Evolutionary conservation across 768 basidiomycete species (phyloP), one percentile per base, ranked within the genome.

Genomic region (Lactarius akahatsu): DNA sequence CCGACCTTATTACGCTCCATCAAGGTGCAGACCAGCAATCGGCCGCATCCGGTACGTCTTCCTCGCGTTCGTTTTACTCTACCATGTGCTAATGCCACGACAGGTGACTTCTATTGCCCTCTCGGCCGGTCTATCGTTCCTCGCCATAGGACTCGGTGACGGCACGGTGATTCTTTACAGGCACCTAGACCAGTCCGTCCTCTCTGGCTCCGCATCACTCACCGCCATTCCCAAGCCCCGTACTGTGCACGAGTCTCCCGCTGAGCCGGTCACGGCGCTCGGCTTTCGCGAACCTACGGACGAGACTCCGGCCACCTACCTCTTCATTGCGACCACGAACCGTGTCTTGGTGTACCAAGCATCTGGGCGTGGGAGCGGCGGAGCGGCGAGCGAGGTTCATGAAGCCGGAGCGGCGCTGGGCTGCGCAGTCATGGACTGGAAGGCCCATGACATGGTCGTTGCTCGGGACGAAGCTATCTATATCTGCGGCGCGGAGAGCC

Each of bases 401-500:
- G 95, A 98, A 70, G 83, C 91, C 18, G 96, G 97, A 0, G 86
- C 86, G 47, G 91, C 83, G 0, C 75, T 98, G 18, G 90, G 94
- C 0, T 98, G 96, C 73, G 90, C 90, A 1, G 84, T 84, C 40
- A 88, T 94, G 83, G 88, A 95, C 72, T 85, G 86, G 83, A 80
- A 81, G 41, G 80, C 80, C n/a, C 80, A 79, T 52, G 87, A 91
- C 72, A 87, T 98, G 71, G 85, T 94, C 15, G 83, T 98, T 1
- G 96, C 94, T 0, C 78, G 91, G 64, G 92, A 97, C 56, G 97
- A 98, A 72, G 96, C 94, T 4, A 88, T 98, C 28, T 96, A 96
- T 71, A 80, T 91, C 9, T 94, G 92, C 72, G 87, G 89, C 0
- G 82, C 85, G 0, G 92, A 95, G 20, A 93, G 91, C 4, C 79